Evolutionary conservation across 2,329 filamentous ascomycete genomes (phyloP).

Genomic region (Pseudogymnoascus sp.): DNA sequence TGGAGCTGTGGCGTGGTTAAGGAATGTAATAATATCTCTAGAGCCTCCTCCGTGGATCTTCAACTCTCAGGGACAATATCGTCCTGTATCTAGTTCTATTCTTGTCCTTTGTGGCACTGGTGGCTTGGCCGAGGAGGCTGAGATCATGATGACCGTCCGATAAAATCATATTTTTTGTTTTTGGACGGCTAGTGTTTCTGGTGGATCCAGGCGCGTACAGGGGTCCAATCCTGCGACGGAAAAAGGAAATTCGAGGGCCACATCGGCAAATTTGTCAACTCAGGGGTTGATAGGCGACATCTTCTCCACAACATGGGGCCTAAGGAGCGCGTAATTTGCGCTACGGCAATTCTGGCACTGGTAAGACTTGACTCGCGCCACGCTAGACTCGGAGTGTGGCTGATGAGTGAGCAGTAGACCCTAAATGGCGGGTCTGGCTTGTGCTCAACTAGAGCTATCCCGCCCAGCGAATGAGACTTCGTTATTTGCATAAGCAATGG

Average conservation of each 20-base stretch:
- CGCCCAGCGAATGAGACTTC: neutral
- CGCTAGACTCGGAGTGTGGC: slow-evolving; percentile 2
- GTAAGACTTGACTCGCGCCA: neutral
- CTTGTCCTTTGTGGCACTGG: neutral
- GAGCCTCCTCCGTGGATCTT: neutral
- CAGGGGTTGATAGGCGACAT: slow-evolving; percentile 1
- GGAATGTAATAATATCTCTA: neutral
- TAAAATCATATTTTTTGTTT: neutral
- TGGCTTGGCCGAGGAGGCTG: slow-evolving; percentile 5
- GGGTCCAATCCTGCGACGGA: neutral
- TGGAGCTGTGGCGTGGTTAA: neutral
- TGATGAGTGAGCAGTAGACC: slow-evolving; percentile 7
- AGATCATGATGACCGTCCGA: neutral
- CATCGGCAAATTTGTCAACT: neutral
- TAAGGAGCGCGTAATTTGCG: slow-evolving; percentile 3
- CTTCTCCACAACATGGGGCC: neutral
- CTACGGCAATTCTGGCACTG: neutral
- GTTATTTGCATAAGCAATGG: neutral
- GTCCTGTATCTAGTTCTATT: neutral
- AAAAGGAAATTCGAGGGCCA: neutral
- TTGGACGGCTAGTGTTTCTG: neutral
- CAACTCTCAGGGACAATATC: neutral
- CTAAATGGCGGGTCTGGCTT: slow-evolving; percentile 2
- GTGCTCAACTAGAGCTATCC: neutral
- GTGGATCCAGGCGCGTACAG: neutral